Base-by-base conservation (phyloP, 441 rosid species). In the Adansonia grandidieri region DNA sequence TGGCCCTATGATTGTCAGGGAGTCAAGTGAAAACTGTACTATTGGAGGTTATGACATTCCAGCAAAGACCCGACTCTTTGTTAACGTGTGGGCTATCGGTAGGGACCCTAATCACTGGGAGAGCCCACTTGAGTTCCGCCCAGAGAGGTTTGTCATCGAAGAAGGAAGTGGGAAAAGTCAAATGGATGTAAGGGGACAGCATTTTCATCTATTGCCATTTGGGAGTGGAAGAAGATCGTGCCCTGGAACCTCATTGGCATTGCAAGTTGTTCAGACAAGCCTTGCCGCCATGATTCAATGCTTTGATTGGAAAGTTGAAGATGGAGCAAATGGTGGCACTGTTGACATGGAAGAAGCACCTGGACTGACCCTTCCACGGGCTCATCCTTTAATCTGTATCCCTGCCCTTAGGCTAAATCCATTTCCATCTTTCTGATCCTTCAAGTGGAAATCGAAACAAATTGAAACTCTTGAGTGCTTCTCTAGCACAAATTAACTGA, bases 251-350 rank as follows among this genome's bases (percentile, higher is more conserved):
- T 70, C 85, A 6, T 53, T 90, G 62, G 93, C 88, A 0, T 63
- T 83, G 45, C 86, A 82, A 22, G 42, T 87, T 28, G 87, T 93
- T 51, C 92, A 90, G 24, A 69, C 89, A 22, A 81, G 73, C 22
- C 86, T 91, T 5, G 95, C 89, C 19, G 84, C 90, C 5, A 71
- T 87, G 89, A 82, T 93, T 78, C 95, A 93, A 37, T 90, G 90
- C 78, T 92, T 93, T 72, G 92, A 91, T 2, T 92, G 97, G 95
- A 83, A 81, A 70, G 84, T 82, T 17, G 58, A 20, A 15, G 89
- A 17, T n/a, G 89, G 88, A 14, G 82, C 75, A 50, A 54, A 81
- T 48, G 13, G 13, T 62, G 84, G 81, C 1, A 67, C 8, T 6
- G 85, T 93, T 32, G 82, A 86, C 75, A 90, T 91, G 97, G 80